These are phyloP conservation scores for Spinellus fusiger DNA, from an alignment of 192 early-diverging fungal genomes.

Conservation along the genomic window DNA sequence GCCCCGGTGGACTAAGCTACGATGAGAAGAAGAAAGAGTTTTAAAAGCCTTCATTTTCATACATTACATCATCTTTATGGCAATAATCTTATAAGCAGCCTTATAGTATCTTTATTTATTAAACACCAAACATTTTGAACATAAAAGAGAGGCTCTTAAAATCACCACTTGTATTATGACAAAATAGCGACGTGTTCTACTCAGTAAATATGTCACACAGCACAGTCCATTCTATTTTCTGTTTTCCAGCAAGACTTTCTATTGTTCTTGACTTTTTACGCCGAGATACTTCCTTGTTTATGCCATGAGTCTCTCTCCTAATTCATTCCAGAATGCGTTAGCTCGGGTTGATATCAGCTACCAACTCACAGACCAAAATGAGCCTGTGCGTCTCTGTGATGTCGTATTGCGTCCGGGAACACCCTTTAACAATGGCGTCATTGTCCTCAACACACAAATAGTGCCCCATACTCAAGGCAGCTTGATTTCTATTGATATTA, in stretches of 20 bases:
- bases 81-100: no score
- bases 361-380: neutral
- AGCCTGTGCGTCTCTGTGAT: neutral
- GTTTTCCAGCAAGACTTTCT: neutral
- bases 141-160: no score
- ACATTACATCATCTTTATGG: slow-evolving; percentile 27
- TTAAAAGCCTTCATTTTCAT: slow-evolving; percentile 45
- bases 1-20: slow-evolving; percentile 85
- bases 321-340: neutral
- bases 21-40: slow-evolving; percentile 96
- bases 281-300: neutral
- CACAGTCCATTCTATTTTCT: neutral
- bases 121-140: neutral
- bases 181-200: no score
- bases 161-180: no score
- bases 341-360: slow-evolving; percentile 1
- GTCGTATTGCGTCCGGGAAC: slow-evolving; percentile 1
- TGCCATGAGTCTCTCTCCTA: neutral
- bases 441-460: neutral
- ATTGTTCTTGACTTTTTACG: neutral
- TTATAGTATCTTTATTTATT: neutral
- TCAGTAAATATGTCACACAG: neutral
- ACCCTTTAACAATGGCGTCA: neutral
- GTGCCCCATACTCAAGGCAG: neutral
- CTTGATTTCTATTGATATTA: slow-evolving; percentile 8